phyloP scores from a whole-genome alignment of 1,284 basidiomycete genomes.

The Sphagnurus paluster region DNA sequence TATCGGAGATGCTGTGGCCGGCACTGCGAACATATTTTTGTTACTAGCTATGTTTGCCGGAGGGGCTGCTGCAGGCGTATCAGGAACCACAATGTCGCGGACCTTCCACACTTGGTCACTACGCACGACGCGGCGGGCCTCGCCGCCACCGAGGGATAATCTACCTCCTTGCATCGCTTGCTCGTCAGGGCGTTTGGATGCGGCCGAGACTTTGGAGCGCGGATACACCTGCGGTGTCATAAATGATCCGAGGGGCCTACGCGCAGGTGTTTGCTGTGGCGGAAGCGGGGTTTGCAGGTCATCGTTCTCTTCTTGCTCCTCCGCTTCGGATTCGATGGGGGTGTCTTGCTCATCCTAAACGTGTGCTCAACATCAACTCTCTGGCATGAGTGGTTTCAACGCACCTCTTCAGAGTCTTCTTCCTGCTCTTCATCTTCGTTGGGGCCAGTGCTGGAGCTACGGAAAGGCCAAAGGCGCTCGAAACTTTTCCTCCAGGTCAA shows the following conservation, averaged over 20 bases:
- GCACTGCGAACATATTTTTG: too few relatives aligned
- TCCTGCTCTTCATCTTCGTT: slow-evolving; percentile 7
- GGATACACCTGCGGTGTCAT: slow-evolving; percentile 50
- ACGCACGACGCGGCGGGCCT: slow-evolving; percentile 43
- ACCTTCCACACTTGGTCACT: slow-evolving; percentile 55
- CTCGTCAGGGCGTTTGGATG: slow-evolving; percentile 7
- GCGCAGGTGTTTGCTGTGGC: slow-evolving; percentile 25
- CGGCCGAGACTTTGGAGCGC: neutral
- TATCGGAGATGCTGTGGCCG: slow-evolving; percentile 4
- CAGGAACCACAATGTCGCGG: slow-evolving; percentile 50
- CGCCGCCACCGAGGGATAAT: slow-evolving; percentile 39
- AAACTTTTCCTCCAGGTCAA: slow-evolving; percentile 37
- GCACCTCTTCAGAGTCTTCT: slow-evolving; percentile 15
- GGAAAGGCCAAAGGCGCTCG: slow-evolving; percentile 36
- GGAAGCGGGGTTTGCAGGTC: slow-evolving; percentile 24
- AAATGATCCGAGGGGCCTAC: slow-evolving; percentile 40
- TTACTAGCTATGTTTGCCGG: neutral
- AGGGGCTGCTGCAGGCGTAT: slow-evolving; percentile 7
- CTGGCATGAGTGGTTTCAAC: neutral
- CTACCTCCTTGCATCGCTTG: slow-evolving; percentile 16
- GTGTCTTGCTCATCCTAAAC: slow-evolving; percentile 15
- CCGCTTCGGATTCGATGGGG: slow-evolving; percentile 2
- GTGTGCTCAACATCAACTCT: slow-evolving; percentile 12
- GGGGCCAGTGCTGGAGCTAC: slow-evolving; percentile 16
- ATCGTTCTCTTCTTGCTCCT: slow-evolving; percentile 21